Conservation (phyloP, 371 early-diverging fungal genomes). For the Batrachochytrium dendrobatidis region DNA sequence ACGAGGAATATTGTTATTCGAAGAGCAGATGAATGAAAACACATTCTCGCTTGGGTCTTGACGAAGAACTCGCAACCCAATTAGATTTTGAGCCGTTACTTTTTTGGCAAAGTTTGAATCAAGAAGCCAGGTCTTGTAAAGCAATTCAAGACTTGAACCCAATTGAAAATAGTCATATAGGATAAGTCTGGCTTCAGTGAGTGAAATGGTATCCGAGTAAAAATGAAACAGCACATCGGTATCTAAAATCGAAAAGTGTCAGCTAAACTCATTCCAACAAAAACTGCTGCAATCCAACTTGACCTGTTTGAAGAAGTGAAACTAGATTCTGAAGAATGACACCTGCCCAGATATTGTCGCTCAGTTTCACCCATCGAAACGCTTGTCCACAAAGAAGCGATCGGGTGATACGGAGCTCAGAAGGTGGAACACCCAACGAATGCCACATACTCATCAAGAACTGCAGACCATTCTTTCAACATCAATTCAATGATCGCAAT, state of each 20-base stretch:
- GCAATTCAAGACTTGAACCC: conserved; percentile 23
- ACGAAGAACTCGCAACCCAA: conserved; percentile 73
- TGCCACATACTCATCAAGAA: too few species aligned
- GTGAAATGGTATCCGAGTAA: not conserved
- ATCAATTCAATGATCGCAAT: too few species aligned
- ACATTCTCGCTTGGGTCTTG: conserved; percentile 87
- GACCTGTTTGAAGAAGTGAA: conserved; percentile 16
- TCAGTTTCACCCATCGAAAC: conserved; percentile 66
- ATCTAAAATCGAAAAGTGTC: conserved; percentile 7
- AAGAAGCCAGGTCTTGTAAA: conserved; percentile 61
- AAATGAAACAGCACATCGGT: conserved; percentile 10
- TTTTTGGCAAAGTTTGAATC: conserved; percentile 63
- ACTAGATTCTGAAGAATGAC: conserved; percentile 19
- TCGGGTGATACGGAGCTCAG: conserved; percentile 63
- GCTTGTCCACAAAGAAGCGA: conserved; percentile 83
- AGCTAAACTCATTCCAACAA: too few species aligned
- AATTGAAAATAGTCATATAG: conserved; percentile 28
- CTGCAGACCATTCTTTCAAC: too few species aligned
- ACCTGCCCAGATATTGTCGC: conserved; percentile 23
- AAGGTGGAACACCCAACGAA: conserved; percentile 49
- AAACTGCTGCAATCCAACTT: not conserved
- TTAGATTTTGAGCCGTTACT: conserved; percentile 33
- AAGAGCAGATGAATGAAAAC: conserved; percentile 90
- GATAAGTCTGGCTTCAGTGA: not conserved
- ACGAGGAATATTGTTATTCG: conserved; percentile 92